These are phyloP conservation scores for Trypanosomatidae sp. DNA, from an alignment of 208 protist species.

Conservation along the genomic window DNA sequence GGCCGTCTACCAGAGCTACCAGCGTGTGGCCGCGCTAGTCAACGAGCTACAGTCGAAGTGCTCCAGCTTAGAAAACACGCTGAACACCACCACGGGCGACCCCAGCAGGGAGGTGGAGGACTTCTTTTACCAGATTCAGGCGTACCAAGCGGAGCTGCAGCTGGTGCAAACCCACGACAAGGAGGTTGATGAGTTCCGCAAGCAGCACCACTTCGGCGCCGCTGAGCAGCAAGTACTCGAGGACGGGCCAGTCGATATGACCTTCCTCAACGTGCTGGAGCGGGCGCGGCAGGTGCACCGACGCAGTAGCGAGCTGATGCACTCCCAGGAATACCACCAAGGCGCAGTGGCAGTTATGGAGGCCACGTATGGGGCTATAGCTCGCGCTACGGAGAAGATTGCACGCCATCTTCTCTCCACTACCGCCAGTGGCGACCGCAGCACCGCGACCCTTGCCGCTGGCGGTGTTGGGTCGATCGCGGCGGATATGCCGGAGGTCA, in stretches of 20 bases:
- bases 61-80: constrained; percentile 18
- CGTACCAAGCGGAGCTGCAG: constrained; percentile 31
- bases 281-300: constrained; percentile 59
- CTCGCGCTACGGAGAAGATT: constrained; percentile 61
- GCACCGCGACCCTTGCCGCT: constrained; percentile 6
- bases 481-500: constrained; percentile 68
- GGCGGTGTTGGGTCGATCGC: constrained; percentile 25
- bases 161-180: constrained; percentile 54
- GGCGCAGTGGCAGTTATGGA: constrained; percentile 57
- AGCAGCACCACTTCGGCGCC: constrained; percentile 59
- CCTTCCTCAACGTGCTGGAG: constrained; percentile 74
- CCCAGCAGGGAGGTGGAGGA: constrained; percentile 14
- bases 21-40: constrained; percentile 46
- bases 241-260: constrained; percentile 50
- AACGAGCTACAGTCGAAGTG: constrained; percentile 49
- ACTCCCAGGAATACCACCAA: constrained; percentile 60
- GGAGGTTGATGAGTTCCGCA: constrained; percentile 64
- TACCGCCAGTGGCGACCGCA: constrained; percentile 13
- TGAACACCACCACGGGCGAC: constrained; percentile 6
- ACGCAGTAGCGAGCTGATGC: constrained; percentile 60
- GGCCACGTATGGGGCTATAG: constrained; percentile 67
- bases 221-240: constrained; percentile 67
- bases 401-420: constrained; percentile 56
- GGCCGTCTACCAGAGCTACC: constrained; percentile 54
- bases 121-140: constrained; percentile 27